These are phyloP conservation scores for Mariannaea sp. DNA, from an alignment of 2,329 filamentous ascomycete genomes.

Conservation along the genomic window DNA sequence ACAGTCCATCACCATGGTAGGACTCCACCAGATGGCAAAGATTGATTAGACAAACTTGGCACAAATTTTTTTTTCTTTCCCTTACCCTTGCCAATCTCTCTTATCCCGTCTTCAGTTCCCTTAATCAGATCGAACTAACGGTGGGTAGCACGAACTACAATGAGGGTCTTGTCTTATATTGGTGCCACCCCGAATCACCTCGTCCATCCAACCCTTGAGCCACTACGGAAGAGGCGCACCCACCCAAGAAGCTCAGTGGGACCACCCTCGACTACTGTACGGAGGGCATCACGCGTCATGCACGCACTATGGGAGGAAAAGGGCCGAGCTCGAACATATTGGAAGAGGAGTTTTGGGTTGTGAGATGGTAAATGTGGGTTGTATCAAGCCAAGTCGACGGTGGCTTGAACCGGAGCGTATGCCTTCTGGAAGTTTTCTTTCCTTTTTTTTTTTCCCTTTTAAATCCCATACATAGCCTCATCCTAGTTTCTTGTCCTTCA, in stretches of 20 bases:
- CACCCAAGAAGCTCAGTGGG: neutral
- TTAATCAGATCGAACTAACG: neutral
- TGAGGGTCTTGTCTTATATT: too few species aligned
- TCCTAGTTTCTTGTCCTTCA: too few species aligned
- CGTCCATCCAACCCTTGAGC: slow-evolving; percentile 1
- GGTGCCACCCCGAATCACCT: too few species aligned
- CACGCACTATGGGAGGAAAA: slow-evolving; percentile 2
- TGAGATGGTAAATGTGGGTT: slow-evolving; percentile 1
- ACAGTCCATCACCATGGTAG: neutral
- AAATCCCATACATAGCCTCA: too few species aligned
- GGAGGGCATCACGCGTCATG: too few species aligned
- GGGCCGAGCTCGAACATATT: slow-evolving; percentile 14
- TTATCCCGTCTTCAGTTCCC: neutral
- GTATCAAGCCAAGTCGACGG: slow-evolving; percentile 4
- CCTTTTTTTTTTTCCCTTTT: too few species aligned
- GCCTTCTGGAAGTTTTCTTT: too few species aligned
- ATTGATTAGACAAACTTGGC: slow-evolving; percentile 20
- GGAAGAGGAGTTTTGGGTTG: slow-evolving; percentile 4
- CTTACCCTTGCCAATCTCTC: neutral
- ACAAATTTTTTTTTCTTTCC: neutral
- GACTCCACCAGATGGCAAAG: slow-evolving; percentile 5
- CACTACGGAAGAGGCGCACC: neutral
- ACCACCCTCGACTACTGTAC: neutral
- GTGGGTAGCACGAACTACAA: neutral
- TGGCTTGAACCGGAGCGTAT: neutral